Conservation (phyloP, 2,329 filamentous ascomycete species). For the Verticillium klebahnii region DNA sequence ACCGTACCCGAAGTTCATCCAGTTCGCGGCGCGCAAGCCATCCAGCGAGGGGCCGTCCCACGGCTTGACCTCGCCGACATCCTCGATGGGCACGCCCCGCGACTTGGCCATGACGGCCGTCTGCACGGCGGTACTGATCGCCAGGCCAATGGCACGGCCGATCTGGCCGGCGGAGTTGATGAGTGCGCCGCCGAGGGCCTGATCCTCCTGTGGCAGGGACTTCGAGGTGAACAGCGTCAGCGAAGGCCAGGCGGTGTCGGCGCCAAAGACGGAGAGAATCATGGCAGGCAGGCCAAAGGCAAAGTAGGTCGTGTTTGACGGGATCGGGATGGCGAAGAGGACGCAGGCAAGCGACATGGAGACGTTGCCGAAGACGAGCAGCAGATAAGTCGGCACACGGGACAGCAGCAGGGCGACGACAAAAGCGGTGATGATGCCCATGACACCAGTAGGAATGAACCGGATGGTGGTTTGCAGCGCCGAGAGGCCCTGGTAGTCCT, state of each 20-base stretch:
- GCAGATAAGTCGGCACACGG: constrained; percentile 51
- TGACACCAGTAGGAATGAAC: constrained; percentile 62
- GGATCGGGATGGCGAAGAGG: constrained; percentile 61
- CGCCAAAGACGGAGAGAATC: constrained; percentile 59
- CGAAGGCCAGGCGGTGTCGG: constrained; percentile 62
- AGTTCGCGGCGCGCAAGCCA: constrained; percentile 45
- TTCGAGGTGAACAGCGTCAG: constrained; percentile 63
- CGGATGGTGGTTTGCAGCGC: constrained; percentile 64
- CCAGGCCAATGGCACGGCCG: constrained; percentile 61
- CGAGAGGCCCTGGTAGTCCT: constrained; percentile 58
- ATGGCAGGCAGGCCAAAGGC: constrained; percentile 64
- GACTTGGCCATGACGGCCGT: constrained; percentile 53
- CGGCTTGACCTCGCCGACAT: constrained; percentile 33
- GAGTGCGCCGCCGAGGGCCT: constrained; percentile 63
- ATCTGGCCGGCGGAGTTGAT: constrained; percentile 64
- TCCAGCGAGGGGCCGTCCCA: constrained; percentile 42
- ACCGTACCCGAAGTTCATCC: constrained; percentile 47
- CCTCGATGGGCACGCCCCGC: constrained; percentile 36
- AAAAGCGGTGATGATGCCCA: constrained; percentile 52
- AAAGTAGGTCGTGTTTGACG: constrained; percentile 57
- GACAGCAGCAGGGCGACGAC: constrained; percentile 52
- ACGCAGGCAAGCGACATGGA: constrained; percentile 51
- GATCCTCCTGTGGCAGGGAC: constrained; percentile 56
- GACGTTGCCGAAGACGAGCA: constrained; percentile 54
- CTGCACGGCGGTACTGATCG: constrained; percentile 61